phyloP scores from a whole-genome alignment of 2,329 filamentous ascomycete genomes.

The Rutstroemia sp. region DNA sequence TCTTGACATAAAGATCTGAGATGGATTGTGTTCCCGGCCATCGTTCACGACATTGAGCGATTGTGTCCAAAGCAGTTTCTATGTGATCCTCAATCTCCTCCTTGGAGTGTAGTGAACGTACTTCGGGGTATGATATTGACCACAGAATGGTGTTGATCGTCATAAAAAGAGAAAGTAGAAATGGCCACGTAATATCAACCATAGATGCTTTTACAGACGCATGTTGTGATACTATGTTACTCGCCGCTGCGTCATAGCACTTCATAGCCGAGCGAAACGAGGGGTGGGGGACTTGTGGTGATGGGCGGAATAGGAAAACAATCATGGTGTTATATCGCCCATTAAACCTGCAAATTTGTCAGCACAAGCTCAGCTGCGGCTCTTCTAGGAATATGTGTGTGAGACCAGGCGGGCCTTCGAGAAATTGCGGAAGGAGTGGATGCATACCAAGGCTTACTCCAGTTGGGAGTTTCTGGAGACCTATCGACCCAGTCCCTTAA shows the following conservation, averaged over 20 bases:
- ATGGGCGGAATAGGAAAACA: slow-evolving; percentile 81
- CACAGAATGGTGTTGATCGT: slow-evolving; percentile 86
- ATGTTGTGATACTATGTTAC: slow-evolving; percentile 73
- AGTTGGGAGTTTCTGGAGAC: slow-evolving; percentile 60
- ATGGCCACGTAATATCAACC: slow-evolving; percentile 90
- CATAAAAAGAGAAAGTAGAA: slow-evolving; percentile 84
- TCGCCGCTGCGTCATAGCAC: slow-evolving; percentile 77
- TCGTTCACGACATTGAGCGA: slow-evolving; percentile 72
- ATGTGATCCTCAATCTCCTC: slow-evolving; percentile 73
- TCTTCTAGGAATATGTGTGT: background rate
- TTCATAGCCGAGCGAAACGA: slow-evolving; percentile 68
- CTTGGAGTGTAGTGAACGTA: slow-evolving; percentile 63
- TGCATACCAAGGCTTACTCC: slow-evolving; percentile 71
- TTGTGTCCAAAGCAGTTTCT: slow-evolving; percentile 66
- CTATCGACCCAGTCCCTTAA: slow-evolving; percentile 72
- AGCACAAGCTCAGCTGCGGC: slow-evolving; percentile 13
- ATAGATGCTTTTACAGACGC: slow-evolving; percentile 70
- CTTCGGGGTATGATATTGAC: slow-evolving; percentile 80
- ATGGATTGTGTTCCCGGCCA: slow-evolving; percentile 90
- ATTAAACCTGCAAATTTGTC: slow-evolving; percentile 44
- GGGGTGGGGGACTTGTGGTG: slow-evolving; percentile 83
- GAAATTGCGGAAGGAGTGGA: no score
- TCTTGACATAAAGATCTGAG: slow-evolving; percentile 76
- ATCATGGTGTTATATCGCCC: slow-evolving; percentile 79
- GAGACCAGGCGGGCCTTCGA: no score